These are phyloP conservation scores for Salix exigua DNA, from an alignment of 345 rosid species.

Conservation along the genomic window DNA sequence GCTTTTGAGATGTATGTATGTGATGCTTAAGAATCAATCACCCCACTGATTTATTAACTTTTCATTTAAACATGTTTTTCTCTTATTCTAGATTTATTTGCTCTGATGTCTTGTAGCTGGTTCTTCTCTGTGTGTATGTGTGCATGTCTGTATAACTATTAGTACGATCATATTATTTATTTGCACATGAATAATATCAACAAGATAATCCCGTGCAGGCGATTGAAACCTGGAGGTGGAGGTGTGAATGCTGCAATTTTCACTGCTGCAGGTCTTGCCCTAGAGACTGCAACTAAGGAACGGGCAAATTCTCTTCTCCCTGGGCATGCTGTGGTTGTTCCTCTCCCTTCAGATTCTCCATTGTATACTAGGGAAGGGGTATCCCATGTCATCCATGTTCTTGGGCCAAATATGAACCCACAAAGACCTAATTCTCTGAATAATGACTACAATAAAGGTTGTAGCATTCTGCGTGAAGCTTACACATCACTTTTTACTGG, in stretches of 20 bases:
- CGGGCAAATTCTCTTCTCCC: conserved; percentile 60
- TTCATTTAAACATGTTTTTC: background rate
- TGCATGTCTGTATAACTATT: background rate
- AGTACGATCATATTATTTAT: conserved; percentile 3
- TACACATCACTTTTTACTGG: conserved; percentile 79
- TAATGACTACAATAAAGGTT: conserved; percentile 66
- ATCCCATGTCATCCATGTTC: conserved; percentile 87
- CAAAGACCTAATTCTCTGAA: conserved; percentile 68
- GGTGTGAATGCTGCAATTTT: conserved; percentile 89
- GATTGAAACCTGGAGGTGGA: conserved; percentile 91
- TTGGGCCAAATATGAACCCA: conserved; percentile 98
- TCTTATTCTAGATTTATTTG: background rate
- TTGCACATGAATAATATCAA: background rate
- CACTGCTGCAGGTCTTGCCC: conserved; percentile 65
- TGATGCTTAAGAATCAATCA: background rate
- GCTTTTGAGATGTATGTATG: background rate
- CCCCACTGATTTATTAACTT: background rate
- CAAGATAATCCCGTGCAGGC: conserved; percentile 45
- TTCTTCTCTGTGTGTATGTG: no score
- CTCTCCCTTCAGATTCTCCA: conserved; percentile 79
- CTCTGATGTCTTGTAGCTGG: background rate
- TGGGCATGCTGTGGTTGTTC: conserved; percentile 72
- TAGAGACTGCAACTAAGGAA: conserved; percentile 63
- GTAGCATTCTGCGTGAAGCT: conserved; percentile 62
- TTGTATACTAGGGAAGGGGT: conserved; percentile 63